These are phyloP conservation scores for Paecilomyces dactylethromorphus DNA, from an alignment of 2,329 filamentous ascomycete genomes.

Conservation along the genomic window DNA sequence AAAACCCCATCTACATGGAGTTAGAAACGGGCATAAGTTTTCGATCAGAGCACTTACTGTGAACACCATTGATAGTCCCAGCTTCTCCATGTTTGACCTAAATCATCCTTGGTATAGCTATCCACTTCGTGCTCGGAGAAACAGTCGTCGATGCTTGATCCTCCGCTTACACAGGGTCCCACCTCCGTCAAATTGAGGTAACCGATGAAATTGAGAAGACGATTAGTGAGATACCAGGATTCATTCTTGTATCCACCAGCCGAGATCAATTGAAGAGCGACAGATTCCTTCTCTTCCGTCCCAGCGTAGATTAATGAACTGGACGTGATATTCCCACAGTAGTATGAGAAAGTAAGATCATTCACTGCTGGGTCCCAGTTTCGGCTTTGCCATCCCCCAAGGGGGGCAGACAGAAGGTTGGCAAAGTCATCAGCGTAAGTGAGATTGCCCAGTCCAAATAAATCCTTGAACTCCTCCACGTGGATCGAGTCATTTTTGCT, in stretches of 20 bases:
- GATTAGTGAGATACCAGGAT: slow-evolving; percentile 38
- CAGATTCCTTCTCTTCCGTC: slow-evolving; percentile 29
- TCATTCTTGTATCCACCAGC: slow-evolving; percentile 43
- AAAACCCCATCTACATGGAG: slow-evolving; percentile 62
- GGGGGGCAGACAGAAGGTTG: slow-evolving; percentile 32
- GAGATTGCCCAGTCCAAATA: slow-evolving; percentile 17
- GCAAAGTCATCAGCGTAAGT: slow-evolving; percentile 51
- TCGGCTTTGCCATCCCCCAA: slow-evolving; percentile 48
- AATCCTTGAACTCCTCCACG: slow-evolving; percentile 43
- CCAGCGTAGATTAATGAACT: slow-evolving; percentile 37
- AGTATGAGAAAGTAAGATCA: slow-evolving; percentile 43
- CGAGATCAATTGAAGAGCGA: slow-evolving; percentile 39
- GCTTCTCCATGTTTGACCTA: slow-evolving; percentile 39
- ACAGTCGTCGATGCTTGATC: slow-evolving; percentile 44
- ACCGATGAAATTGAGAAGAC: slow-evolving; percentile 52
- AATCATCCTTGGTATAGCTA: slow-evolving; percentile 39
- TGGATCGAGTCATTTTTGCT: slow-evolving; percentile 38
- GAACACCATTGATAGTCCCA: slow-evolving; percentile 56
- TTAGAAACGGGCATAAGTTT: neutral
- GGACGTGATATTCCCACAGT: slow-evolving; percentile 52
- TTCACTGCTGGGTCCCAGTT: slow-evolving; percentile 56
- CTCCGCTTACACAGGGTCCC: slow-evolving; percentile 27
- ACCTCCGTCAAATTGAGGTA: slow-evolving; percentile 45
- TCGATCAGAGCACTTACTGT: slow-evolving; percentile 19
- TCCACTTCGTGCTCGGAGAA: slow-evolving; percentile 44